Conservation (phyloP, 2,329 filamentous ascomycete species). For the Curvularia sp. region DNA sequence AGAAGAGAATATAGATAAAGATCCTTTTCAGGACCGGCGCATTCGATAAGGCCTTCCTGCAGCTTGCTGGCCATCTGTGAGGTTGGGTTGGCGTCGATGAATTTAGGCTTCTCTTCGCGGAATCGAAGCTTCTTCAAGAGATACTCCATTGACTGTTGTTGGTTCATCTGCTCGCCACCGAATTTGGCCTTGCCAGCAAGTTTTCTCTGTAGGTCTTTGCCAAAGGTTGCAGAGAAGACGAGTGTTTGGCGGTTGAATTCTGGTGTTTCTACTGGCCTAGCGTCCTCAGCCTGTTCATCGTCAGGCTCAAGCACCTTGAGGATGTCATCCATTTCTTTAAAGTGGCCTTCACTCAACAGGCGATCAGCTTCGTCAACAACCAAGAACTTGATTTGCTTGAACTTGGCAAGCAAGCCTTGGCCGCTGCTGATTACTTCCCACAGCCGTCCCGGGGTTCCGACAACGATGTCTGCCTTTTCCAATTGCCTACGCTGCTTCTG, state of each 20-base stretch:
- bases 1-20: slow-evolving; percentile 90
- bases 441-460: slow-evolving; percentile 88
- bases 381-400: slow-evolving; percentile 79
- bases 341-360: slow-evolving; percentile 89
- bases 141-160: slow-evolving; percentile 89
- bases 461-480: slow-evolving; percentile 85
- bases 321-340: slow-evolving; percentile 92
- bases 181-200: slow-evolving; percentile 71
- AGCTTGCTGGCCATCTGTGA: slow-evolving; percentile 87
- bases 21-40: slow-evolving; percentile 93
- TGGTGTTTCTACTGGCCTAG: slow-evolving; percentile 14
- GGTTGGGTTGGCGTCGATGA: slow-evolving; percentile 88
- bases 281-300: slow-evolving; percentile 58
- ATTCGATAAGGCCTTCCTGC: slow-evolving; percentile 90
- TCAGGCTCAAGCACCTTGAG: slow-evolving; percentile 77
- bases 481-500: slow-evolving; percentile 92
- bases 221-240: slow-evolving; percentile 96
- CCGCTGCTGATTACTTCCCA: slow-evolving; percentile 92
- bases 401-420: slow-evolving; percentile 70
- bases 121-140: slow-evolving; percentile 90
- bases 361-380: slow-evolving; percentile 95
- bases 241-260: slow-evolving; percentile 76
- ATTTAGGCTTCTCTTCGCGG: slow-evolving; percentile 80
- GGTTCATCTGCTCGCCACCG: slow-evolving; percentile 64
- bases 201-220: slow-evolving; percentile 89